Evolutionary conservation across 2,329 filamentous ascomycete species (phyloP).

Genomic region (Penicillium nordicum): DNA sequence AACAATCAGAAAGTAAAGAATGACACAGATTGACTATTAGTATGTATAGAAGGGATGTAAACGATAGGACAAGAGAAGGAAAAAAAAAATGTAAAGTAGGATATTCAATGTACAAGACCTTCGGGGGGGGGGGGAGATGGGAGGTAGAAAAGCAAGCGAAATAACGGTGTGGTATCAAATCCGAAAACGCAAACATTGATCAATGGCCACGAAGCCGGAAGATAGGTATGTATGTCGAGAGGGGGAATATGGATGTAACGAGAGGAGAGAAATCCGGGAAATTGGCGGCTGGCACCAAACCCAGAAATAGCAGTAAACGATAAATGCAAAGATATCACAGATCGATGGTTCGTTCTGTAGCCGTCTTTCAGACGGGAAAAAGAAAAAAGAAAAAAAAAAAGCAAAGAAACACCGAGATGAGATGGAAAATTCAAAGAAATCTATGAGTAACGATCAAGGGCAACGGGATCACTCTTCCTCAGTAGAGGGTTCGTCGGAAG

Average conservation of each 20-base stretch:
- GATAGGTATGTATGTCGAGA: slow-evolving; percentile 16
- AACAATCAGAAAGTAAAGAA: slow-evolving; percentile 15
- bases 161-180: slow-evolving; percentile 28
- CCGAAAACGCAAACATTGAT: slow-evolving; percentile 21
- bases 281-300: slow-evolving; percentile 1
- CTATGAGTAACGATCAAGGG: background rate
- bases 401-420: slow-evolving; percentile 2
- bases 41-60: slow-evolving; percentile 16
- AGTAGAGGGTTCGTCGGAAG: slow-evolving; percentile 4
- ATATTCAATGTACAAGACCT: slow-evolving; percentile 16
- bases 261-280: slow-evolving; percentile 1
- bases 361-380: background rate
- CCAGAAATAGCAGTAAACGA: background rate
- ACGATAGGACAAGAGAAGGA: slow-evolving; percentile 12
- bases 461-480: slow-evolving; percentile 7
- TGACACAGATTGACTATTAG: slow-evolving; percentile 18
- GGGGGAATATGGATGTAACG: slow-evolving; percentile 10
- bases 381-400: background rate
- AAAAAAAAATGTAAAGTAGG: slow-evolving; percentile 5
- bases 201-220: slow-evolving; percentile 17
- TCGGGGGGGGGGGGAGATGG: background rate
- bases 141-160: slow-evolving; percentile 5
- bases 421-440: background rate
- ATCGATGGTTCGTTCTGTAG: background rate
- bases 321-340: slow-evolving; percentile 4